These are phyloP conservation scores for Arthrobotrys conoides DNA, from an alignment of 2,329 filamentous ascomycete species.

Conservation along the genomic window DNA sequence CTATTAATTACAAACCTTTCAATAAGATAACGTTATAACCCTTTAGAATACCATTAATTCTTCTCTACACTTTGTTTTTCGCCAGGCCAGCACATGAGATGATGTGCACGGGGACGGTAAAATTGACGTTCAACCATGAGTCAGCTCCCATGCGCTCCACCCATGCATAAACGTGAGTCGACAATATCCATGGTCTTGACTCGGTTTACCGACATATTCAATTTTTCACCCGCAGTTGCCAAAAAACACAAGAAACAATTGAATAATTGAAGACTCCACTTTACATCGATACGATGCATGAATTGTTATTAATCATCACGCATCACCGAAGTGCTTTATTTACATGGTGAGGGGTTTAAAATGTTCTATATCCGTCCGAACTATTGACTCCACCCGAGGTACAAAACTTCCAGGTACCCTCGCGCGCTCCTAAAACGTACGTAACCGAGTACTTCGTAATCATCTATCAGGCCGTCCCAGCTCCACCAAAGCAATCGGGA, in stretches of 20 bases:
- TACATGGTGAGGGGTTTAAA: neutral
- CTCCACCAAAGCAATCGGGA: neutral
- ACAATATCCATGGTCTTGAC: conserved; percentile 10
- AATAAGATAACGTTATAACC: conserved; percentile 7
- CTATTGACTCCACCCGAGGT: neutral
- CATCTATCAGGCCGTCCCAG: conserved; percentile 7
- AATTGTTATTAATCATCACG: conserved; percentile 22
- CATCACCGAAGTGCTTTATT: neutral
- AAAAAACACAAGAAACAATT: neutral
- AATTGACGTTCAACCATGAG: conserved; percentile 1
- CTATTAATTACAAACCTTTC: conserved; percentile 22
- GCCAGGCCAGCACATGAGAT: neutral
- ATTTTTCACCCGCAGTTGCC: no score
- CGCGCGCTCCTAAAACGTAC: conserved; percentile 10
- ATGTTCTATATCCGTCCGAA: neutral
- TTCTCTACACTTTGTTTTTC: neutral
- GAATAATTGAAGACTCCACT: neutral
- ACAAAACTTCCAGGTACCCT: neutral
- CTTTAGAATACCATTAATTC: neutral
- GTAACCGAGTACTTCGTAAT: conserved; percentile 23
- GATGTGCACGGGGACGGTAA: neutral
- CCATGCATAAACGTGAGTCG: neutral
- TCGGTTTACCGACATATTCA: neutral
- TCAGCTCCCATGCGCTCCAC: conserved; percentile 23
- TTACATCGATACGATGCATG: neutral